Percentiles rank a stretch among this genome's conserved stretches.
These are phyloP conservation scores for Citrus reticulata DNA, from an alignment of 345 rosid genomes.

Conservation along the genomic window DNA sequence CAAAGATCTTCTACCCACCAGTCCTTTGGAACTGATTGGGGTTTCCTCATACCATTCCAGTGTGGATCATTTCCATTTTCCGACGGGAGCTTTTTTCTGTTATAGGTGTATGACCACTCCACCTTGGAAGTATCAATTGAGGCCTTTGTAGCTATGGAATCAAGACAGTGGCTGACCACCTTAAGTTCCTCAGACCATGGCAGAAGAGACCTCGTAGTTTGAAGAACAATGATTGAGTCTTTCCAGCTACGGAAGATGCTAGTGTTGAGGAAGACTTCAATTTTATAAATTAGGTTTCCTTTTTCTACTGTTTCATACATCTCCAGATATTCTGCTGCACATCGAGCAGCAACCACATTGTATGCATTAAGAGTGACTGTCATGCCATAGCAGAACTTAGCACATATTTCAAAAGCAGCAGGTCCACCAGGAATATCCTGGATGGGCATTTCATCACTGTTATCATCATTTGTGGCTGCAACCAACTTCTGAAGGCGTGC, in stretches of 20 bases:
- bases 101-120: slow-evolving; percentile 80
- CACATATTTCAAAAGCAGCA: slow-evolving; percentile 76
- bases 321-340: slow-evolving; percentile 79
- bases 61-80: slow-evolving; percentile 39
- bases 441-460: slow-evolving; percentile 55
- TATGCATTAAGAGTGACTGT: slow-evolving; percentile 82
- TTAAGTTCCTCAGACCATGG: slow-evolving; percentile 61
- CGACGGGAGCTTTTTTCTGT: slow-evolving; percentile 55
- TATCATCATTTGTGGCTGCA: slow-evolving; percentile 41
- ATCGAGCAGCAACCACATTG: slow-evolving; percentile 77
- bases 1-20: slow-evolving; percentile 93
- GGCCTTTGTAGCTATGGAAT: slow-evolving; percentile 61
- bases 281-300: slow-evolving; percentile 70
- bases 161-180: slow-evolving; percentile 60
- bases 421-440: slow-evolving; percentile 84
- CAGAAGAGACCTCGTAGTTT: slow-evolving; percentile 42
- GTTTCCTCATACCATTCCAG: slow-evolving; percentile 52
- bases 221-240: slow-evolving; percentile 66
- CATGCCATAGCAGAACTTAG: slow-evolving; percentile 92
- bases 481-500: slow-evolving; percentile 59
- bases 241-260: slow-evolving; percentile 76
- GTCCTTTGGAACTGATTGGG: slow-evolving; percentile 59
- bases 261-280: slow-evolving; percentile 68
- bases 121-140: slow-evolving; percentile 57
- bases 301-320: slow-evolving; percentile 59